Base-by-base conservation (phyloP, 2,329 filamentous ascomycete genomes). In the Colletotrichum orchidophilum region DNA sequence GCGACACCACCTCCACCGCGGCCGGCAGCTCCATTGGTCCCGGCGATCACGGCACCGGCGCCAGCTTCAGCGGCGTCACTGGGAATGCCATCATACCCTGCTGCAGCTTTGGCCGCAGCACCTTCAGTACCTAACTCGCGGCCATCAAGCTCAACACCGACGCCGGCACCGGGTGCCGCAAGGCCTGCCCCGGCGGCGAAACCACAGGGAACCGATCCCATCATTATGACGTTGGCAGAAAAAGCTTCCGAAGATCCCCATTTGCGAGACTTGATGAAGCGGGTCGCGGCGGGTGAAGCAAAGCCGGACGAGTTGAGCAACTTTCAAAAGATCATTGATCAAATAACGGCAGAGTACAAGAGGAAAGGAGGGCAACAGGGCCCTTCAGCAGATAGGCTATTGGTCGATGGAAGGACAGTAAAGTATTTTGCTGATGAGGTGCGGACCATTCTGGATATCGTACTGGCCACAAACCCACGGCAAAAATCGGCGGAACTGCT, bases 251-350 rank as follows among this genome's bases (percentile, higher is more conserved):
- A 89, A 29, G 92, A 96, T 77, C 87, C 90, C 0, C 87, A 92
- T 66, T 83, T 96, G 11, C 91, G 94, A 68, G 90, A 92, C 42
- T 84, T 96, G 0, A 96, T 96, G 94, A 94, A 94, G 79, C 90
- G 93, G 63, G 94, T 96, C 0, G 94, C 94, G 0, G 90, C 91
- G 31, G 93, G 93, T 1, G 88, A 92, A 74, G 73, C 94, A 0
- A 90, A 88, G 13, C 87, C 90, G 46, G 88, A 90, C 15, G 93
- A 96, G 78, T 82, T 96, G 13, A 90, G 90, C 57, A 89, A 91
- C 73, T 96, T 96, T 75, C 94, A 96, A 78, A 87, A 87, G 59
- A 93, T 96, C 52, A 96, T 96, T 73, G 92, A 95, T 76, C 91
- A 94, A 77, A 87, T 96, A 67, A 95, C 92, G 2, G 81, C 81